phyloP scores from a whole-genome alignment of 108 stramenopile genomes.

The Cyclotella baltica region DNA sequence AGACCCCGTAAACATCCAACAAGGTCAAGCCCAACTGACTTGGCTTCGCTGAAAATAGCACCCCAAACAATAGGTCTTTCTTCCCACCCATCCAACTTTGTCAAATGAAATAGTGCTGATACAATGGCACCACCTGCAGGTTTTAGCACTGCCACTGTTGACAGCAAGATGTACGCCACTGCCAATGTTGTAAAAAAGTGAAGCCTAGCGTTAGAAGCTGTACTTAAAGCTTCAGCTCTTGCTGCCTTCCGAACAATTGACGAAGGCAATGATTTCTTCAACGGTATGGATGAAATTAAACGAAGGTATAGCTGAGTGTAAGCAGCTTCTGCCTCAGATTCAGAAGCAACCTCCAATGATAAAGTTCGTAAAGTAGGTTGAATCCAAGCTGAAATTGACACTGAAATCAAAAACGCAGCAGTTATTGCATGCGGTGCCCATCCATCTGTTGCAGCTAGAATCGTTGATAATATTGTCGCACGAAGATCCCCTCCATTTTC shows the following conservation, averaged over 20 bases:
- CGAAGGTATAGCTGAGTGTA: slow-evolving; percentile 82
- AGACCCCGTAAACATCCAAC: slow-evolving; percentile 29
- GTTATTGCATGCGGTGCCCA: slow-evolving; percentile 73
- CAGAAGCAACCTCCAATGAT: slow-evolving; percentile 39
- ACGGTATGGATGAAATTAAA: slow-evolving; percentile 58
- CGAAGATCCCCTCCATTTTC: slow-evolving; percentile 16
- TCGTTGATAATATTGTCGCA: slow-evolving; percentile 26
- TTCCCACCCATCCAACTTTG: slow-evolving; percentile 48
- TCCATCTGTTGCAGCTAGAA: slow-evolving; percentile 41
- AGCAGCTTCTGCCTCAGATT: slow-evolving; percentile 56
- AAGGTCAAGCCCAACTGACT: slow-evolving; percentile 37
- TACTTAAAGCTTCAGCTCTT: slow-evolving; percentile 47
- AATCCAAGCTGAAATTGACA: slow-evolving; percentile 49
- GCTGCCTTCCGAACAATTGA: slow-evolving; percentile 43
- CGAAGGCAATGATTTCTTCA: slow-evolving; percentile 38
- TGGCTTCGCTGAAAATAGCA: slow-evolving; percentile 15
- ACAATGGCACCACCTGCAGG: slow-evolving; percentile 53
- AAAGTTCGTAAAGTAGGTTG: slow-evolving; percentile 35
- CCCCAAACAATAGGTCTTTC: slow-evolving; percentile 68
- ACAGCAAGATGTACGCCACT: slow-evolving; percentile 51
- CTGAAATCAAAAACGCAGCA: slow-evolving; percentile 54
- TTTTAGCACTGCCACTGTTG: slow-evolving; percentile 69
- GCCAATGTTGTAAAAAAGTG: slow-evolving; percentile 62
- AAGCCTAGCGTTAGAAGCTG: slow-evolving; percentile 65
- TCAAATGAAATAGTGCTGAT: slow-evolving; percentile 41